Conservation (phyloP, 306 rosid species). For the Gynostemma pentaphyllum region DNA sequence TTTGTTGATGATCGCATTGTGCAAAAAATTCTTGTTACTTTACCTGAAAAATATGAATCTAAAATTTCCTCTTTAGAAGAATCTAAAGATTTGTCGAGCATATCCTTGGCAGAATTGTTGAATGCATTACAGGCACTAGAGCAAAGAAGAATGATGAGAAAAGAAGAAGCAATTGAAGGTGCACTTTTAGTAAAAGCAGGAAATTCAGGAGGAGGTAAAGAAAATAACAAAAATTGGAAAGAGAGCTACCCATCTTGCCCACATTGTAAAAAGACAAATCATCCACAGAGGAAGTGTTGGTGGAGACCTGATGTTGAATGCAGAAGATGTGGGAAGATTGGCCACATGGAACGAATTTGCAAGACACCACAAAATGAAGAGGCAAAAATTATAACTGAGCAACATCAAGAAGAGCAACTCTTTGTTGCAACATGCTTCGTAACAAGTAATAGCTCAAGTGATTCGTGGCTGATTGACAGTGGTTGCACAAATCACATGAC, state of each 20-base stretch:
- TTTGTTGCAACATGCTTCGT: neutral
- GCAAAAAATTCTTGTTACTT: neutral
- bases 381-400: neutral
- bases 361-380: neutral
- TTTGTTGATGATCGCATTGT: too few relatives aligned
- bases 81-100: neutral
- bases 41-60: neutral
- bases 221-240: neutral
- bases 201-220: neutral
- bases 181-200: neutral
- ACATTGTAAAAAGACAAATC: slow-evolving; percentile 2
- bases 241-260: neutral
- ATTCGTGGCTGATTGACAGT: neutral
- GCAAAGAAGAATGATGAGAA: neutral
- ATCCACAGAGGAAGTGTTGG: neutral
- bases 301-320: neutral
- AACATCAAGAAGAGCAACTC: neutral
- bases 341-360: neutral
- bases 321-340: neutral
- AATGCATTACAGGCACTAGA: neutral
- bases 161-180: neutral
- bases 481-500: neutral
- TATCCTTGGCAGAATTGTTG: neutral
- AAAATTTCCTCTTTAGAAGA: neutral
- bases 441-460: neutral